phyloP scores from a whole-genome alignment of 306 rosid species.

The Clitoria ternatea region DNA sequence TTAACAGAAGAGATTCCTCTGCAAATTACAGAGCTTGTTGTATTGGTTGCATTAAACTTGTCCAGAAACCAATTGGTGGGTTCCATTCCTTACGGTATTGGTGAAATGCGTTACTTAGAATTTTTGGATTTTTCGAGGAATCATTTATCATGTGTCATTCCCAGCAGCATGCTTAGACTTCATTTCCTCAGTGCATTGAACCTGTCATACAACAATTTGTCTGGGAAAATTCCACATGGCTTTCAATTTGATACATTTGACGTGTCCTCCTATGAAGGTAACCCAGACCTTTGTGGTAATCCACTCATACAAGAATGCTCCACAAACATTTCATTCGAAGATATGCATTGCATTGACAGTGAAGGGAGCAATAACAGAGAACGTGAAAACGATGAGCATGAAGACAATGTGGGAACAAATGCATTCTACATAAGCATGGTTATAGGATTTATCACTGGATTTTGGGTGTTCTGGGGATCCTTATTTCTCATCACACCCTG shows the following conservation, averaged over 20 bases:
- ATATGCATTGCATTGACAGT: background rate
- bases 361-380: background rate
- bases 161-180: slow-evolving; percentile 1
- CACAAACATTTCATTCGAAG: background rate
- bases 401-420: background rate
- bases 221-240: slow-evolving; percentile 11
- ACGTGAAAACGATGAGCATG: background rate
- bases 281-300: slow-evolving; percentile 14
- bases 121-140: slow-evolving; percentile 30
- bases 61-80: slow-evolving; percentile 23
- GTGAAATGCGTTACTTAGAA: background rate
- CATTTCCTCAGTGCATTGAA: accelerated
- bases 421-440: slow-evolving; percentile 6
- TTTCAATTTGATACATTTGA: background rate
- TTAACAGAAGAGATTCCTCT: slow-evolving; percentile 23
- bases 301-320: background rate
- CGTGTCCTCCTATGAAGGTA: background rate
- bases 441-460: background rate
- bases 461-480: slow-evolving; percentile 1
- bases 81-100: slow-evolving; percentile 25
- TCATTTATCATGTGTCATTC: slow-evolving; percentile 32
- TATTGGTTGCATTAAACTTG: background rate
- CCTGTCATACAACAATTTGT: slow-evolving; percentile 26
- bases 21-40: background rate
- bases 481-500: slow-evolving; percentile 1